Evolutionary conservation across 345 rosid genomes (phyloP), one percentile per base, ranked within the genome.

Genomic region (Hirschfeldia incana): DNA sequence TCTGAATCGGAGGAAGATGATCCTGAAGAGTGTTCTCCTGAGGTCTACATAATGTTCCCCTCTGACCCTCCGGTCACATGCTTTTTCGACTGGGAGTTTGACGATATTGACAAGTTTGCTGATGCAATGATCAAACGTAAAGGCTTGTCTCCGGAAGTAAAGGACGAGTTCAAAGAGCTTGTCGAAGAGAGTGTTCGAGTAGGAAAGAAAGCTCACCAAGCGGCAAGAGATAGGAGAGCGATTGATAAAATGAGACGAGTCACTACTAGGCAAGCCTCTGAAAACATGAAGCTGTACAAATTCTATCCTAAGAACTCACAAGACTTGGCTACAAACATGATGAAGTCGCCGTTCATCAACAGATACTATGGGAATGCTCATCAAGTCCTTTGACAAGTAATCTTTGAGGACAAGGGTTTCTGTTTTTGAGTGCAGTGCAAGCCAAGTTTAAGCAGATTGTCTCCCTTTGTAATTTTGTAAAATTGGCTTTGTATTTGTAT

Each of bases 81-180:
- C 69, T 94, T 88, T 68, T 93, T 89, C 78, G 98, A 93, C 83
- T 95, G 99, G 98, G 93, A 88, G 72, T 12, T 90, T 13, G 99
- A 93, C 37, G 90, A 91, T 49, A 82, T 88, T 28, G 32, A 93
- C 97, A 97, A 91, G 74, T 88, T 91, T 81, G 78, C 87, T 1
- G 88, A 88, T 73, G 64, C 90, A 13, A 69, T 83, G 83, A 79
- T 93, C 2, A 67, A 84, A 81, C 89, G 74, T 9, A 94, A 89
- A 80, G 83, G 60, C 27, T 81, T 93, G 74, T 32, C 88, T 60
- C 85, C 87, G 80, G 99, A 91, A 78, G 90, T 88, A 72, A 92
- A 84, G 83, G 92, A 89, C 29, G 90, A 88, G 27, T 93, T 96
- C 80, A 90, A 84, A 92, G 97, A 89, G 6, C 92, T 83, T 76